Evolutionary conservation across 2,329 filamentous ascomycete species (phyloP).

Genomic region (Colletotrichum liriopes): DNA sequence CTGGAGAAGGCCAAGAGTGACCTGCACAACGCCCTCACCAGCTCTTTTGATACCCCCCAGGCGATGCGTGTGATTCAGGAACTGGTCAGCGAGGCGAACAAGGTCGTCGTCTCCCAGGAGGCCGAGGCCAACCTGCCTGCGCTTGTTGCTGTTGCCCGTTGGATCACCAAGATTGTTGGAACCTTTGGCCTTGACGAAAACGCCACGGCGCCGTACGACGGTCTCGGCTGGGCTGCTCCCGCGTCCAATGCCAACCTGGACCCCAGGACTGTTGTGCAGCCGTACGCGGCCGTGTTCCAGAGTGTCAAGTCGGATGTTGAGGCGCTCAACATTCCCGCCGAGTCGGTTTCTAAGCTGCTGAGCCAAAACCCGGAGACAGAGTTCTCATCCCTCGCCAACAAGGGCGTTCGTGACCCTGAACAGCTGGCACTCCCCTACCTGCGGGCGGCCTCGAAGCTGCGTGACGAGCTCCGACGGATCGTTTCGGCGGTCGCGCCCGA

Average conservation of each 20-base stretch:
- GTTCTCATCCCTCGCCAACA: constrained; percentile 61
- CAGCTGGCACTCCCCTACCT: constrained; percentile 70
- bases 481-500: constrained; percentile 62
- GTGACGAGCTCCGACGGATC: constrained; percentile 74
- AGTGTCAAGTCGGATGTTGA: constrained; percentile 64
- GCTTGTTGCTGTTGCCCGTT: constrained; percentile 76
- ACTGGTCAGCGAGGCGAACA: constrained; percentile 84
- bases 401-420: constrained; percentile 67
- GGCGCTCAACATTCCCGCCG: constrained; percentile 64
- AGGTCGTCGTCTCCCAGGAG: constrained; percentile 57
- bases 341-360: constrained; percentile 61
- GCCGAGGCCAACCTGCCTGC: constrained; percentile 60
- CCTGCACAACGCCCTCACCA: constrained; percentile 74
- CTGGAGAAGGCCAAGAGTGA: constrained; percentile 70
- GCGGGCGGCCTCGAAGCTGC: constrained; percentile 68
- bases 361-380: constrained; percentile 61
- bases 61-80: constrained; percentile 86
- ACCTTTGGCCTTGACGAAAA: constrained; percentile 86
- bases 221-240: constrained; percentile 68
- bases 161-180: constrained; percentile 87
- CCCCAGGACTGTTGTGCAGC: constrained; percentile 59
- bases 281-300: constrained; percentile 63
- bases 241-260: constrained; percentile 57
- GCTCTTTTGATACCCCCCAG: constrained; percentile 89
- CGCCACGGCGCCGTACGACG: constrained; percentile 68